A percentile compares a stretch with the other conserved stretches of the same genome.
Evolutionary conservation across 2,329 filamentous ascomycete genomes (phyloP).

Genomic region (Aspergillus fischeri): DNA sequence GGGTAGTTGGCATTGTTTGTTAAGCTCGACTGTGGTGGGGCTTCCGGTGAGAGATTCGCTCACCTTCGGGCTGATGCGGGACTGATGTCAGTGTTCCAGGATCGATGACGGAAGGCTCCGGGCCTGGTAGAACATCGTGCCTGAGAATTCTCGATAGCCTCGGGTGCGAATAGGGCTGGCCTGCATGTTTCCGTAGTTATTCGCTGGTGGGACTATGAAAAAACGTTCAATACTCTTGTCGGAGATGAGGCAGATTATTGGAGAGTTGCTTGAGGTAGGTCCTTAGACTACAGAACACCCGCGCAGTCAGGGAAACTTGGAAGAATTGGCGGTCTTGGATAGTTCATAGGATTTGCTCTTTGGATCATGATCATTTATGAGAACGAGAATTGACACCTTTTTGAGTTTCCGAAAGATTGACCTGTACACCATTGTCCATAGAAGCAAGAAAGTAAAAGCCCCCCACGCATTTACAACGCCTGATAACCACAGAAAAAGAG

Average conservation of each 20-base stretch:
- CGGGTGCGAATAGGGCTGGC: slow-evolving; percentile 12
- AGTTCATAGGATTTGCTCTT: not conserved
- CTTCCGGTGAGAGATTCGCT: slow-evolving; percentile 27
- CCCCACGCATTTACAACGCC: slow-evolving; percentile 14
- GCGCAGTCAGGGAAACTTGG: not conserved
- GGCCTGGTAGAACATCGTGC: slow-evolving; percentile 16
- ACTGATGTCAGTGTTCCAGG: slow-evolving; percentile 34
- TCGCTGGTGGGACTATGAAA: slow-evolving; percentile 13
- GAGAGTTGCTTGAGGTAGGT: not conserved
- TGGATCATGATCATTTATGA: not conserved
- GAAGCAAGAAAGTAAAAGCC: slow-evolving; percentile 5
- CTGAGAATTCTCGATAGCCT: slow-evolving; percentile 19
- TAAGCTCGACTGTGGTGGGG: slow-evolving; percentile 14
- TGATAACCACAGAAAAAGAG: slow-evolving; percentile 6
- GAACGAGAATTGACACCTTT: not conserved
- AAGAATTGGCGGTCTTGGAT: not conserved
- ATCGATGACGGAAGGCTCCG: slow-evolving; percentile 29
- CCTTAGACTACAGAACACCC: not conserved
- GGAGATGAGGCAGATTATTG: not conserved
- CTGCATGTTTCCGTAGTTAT: not conserved
- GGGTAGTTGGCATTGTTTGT: slow-evolving; percentile 18
- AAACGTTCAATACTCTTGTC: slow-evolving; percentile 9
- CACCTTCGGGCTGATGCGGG: slow-evolving; percentile 38
- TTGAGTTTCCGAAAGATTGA: slow-evolving; percentile 4
- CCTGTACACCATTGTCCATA: slow-evolving; percentile 11